Conservation (phyloP, 768 basidiomycete genomes). For the button mushroom (Agaricus bisporus) region DNA sequence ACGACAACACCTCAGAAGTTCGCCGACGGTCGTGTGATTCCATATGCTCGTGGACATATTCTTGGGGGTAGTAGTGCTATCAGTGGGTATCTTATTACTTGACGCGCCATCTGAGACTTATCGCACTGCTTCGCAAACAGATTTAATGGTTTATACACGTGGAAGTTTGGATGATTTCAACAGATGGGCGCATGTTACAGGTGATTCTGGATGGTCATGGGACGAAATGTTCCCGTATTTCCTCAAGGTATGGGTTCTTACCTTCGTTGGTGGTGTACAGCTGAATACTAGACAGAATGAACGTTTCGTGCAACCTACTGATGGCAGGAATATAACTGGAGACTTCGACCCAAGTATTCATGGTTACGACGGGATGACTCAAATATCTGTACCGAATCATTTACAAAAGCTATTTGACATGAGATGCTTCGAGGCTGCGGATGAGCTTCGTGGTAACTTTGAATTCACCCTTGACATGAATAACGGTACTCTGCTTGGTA, state of each 20-base stretch:
- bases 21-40: constrained; percentile 15
- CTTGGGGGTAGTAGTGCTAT: constrained; percentile 26
- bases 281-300: constrained; percentile 26
- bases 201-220: constrained; percentile 31
- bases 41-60: constrained; percentile 20
- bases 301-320: constrained; percentile 27
- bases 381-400: constrained; percentile 27
- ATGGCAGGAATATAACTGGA: constrained; percentile 30
- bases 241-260: constrained; percentile 16
- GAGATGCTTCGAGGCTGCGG: constrained; percentile 24
- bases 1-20: constrained; percentile 20
- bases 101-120: no score
- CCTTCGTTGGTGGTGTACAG: background rate
- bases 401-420: constrained; percentile 20
- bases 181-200: constrained; percentile 20
- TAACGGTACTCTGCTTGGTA: constrained; percentile 23
- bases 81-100: constrained; percentile 1
- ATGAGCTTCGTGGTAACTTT: constrained; percentile 21
- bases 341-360: constrained; percentile 32
- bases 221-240: constrained; percentile 22
- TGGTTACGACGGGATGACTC: constrained; percentile 24
- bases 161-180: constrained; percentile 25
- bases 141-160: constrained; percentile 26
- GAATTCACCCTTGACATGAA: constrained; percentile 22
- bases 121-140: constrained; percentile 9